Conservation (phyloP, 2,329 filamentous ascomycete species). For the Epichloe scottii region DNA sequence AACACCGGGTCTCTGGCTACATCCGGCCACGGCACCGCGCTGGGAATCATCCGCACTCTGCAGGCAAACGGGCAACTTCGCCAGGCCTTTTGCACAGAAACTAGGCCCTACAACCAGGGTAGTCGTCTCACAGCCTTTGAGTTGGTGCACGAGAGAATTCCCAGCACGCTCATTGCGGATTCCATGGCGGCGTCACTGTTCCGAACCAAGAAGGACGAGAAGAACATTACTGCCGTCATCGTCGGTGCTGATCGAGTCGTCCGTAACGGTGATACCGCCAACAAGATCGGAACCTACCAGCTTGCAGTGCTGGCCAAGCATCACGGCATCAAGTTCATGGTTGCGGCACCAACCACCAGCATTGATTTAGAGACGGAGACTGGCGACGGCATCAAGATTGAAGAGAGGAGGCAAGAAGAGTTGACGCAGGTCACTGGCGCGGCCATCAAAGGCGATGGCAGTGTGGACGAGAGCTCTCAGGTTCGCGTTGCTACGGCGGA, state of each 20-base stretch:
- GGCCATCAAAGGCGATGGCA: slow-evolving; percentile 49
- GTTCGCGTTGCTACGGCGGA: slow-evolving; percentile 70
- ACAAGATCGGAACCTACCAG: slow-evolving; percentile 94
- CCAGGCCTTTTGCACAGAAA: slow-evolving; percentile 93
- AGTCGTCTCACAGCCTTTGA: slow-evolving; percentile 92
- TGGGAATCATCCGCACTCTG: slow-evolving; percentile 85
- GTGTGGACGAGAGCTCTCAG: slow-evolving; percentile 47
- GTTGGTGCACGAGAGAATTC: slow-evolving; percentile 85
- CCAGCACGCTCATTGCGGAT: slow-evolving; percentile 84
- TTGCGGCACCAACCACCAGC: slow-evolving; percentile 87
- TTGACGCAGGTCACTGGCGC: slow-evolving; percentile 77
- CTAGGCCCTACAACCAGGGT: slow-evolving; percentile 94
- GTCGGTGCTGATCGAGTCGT: slow-evolving; percentile 93
- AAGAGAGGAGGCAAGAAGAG: slow-evolving; percentile 72
- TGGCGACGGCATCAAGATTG: slow-evolving; percentile 75
- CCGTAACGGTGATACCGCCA: slow-evolving; percentile 93
- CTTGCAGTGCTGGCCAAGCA: slow-evolving; percentile 80
- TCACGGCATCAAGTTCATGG: slow-evolving; percentile 87
- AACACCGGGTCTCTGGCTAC: slow-evolving; percentile 96
- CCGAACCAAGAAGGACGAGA: slow-evolving; percentile 42
- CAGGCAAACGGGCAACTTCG: slow-evolving; percentile 52
- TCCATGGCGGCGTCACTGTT: slow-evolving; percentile 92
- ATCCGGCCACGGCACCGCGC: slow-evolving; percentile 90
- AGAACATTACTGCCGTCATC: slow-evolving; percentile 72
- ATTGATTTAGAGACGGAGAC: slow-evolving; percentile 74